Base-by-base conservation (phyloP, 805 yeast species). In the Blastobotrys americana region DNA sequence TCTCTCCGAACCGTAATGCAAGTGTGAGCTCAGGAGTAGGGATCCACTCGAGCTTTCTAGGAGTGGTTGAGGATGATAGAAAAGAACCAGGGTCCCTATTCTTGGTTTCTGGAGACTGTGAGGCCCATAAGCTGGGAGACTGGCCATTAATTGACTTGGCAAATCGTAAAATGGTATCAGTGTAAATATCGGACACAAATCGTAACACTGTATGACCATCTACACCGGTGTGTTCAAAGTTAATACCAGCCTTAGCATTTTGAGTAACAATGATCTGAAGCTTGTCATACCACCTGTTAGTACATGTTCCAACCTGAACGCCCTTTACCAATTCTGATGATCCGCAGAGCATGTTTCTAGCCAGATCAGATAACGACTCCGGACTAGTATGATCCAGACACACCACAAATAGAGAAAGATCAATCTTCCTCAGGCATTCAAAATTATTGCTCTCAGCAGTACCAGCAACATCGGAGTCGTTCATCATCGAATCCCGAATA, bases 211-310 rank as follows among this genome's bases (percentile, higher is more conserved):
- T 88, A 63, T 88, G 96, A 45, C 97, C 97, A 65, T 88, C 97
- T 21, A 88, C 94, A 54, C 96, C 96, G 0, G 97, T 64, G 59
- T 88, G 77, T 58, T 88, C 97, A 60, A 88, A 88, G 63, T 89
- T 88, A 53, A 88, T 80, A 22, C 97, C 97, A 2, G 93, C 96
- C 63, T 84, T 84, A 19, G 94, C 95, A 63, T 88, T 86, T 60
- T 80, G 78, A 3, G 96, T 86, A 44, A 88, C 77, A 43, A 88
- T 88, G 52, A 88, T 73, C 64, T 88, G 96, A 51, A 88, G 66
- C 65, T 88, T 88, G 65, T 88, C 97, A 61, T 87, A 88, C 96
- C 96, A 88, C 61, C 97, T 71, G 64, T 88, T 88, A 27, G 95
- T 83, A 66, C 96, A 87, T 3, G 96, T 86, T 47, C 97, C 97